Conservation (phyloP, 495 filamentous ascomycete species). For the Cercophora scortea region DNA sequence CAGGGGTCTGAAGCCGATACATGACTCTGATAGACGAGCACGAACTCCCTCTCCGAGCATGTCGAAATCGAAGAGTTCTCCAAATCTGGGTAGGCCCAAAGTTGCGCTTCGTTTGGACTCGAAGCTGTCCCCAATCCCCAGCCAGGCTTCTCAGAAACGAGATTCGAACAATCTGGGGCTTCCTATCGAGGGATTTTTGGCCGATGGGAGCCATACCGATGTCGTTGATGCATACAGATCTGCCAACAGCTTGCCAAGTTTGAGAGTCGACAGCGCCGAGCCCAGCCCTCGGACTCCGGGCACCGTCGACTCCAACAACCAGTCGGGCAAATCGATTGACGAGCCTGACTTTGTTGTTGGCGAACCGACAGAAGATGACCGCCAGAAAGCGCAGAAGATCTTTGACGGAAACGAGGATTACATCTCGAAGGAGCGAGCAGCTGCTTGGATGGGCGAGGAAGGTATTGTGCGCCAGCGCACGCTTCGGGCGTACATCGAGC, state of each 20-base stretch:
- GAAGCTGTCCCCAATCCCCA: slow-evolving; percentile 6
- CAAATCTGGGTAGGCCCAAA: slow-evolving; percentile 15
- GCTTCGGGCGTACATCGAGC: slow-evolving; percentile 79
- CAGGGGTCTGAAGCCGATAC: slow-evolving; percentile 12
- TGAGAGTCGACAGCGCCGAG: slow-evolving; percentile 25
- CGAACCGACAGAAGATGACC: slow-evolving; percentile 56
- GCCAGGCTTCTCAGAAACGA: slow-evolving; percentile 16
- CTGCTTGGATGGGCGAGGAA: slow-evolving; percentile 81
- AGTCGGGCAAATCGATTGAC: slow-evolving; percentile 33
- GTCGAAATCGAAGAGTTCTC: slow-evolving; percentile 27
- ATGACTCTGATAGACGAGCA: slow-evolving; percentile 8
- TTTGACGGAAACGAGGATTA: slow-evolving; percentile 81
- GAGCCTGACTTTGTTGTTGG: slow-evolving; percentile 40
- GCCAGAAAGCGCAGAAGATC: slow-evolving; percentile 68
- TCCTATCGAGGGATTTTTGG: slow-evolving; percentile 31
- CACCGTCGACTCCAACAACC: slow-evolving; percentile 11
- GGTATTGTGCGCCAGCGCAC: slow-evolving; percentile 57
- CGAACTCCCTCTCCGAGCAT: slow-evolving; percentile 23
- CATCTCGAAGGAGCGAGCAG: slow-evolving; percentile 66
- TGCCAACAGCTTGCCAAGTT: slow-evolving; percentile 37
- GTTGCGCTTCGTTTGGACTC: slow-evolving; percentile 10
- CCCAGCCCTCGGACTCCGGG: slow-evolving; percentile 14
- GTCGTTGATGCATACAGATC: slow-evolving; percentile 42
- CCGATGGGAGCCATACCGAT: slow-evolving; percentile 27
- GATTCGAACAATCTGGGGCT: slow-evolving; percentile 29